Percentiles rank a stretch among this genome's conserved stretches.
Conservation (phyloP, 2,329 filamentous ascomycete genomes). For the Fusarium nelsonii region DNA sequence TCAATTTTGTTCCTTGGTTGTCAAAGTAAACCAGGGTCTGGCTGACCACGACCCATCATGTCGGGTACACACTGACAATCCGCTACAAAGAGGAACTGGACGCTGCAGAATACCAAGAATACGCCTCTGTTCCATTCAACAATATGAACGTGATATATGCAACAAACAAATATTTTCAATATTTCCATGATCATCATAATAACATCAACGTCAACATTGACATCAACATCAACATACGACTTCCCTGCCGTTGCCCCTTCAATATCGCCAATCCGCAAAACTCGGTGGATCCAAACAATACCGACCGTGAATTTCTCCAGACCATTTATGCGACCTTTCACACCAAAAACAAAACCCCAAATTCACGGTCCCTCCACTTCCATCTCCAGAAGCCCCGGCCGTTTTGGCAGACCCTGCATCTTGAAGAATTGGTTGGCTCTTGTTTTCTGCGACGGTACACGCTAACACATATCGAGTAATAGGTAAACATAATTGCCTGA, state of each 20-base stretch:
- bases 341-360: constrained; percentile 32
- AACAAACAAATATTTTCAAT: neutral
- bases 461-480: constrained; percentile 58
- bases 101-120: neutral
- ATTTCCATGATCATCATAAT: neutral
- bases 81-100: neutral
- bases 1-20: neutral
- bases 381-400: constrained; percentile 13
- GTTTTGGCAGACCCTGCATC: constrained; percentile 44
- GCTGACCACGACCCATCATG: neutral
- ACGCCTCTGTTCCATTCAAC: neutral
- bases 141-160: neutral
- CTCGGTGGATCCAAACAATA: constrained; percentile 31
- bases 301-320: constrained; percentile 38
- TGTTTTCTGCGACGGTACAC: constrained; percentile 40
- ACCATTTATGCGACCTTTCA: constrained; percentile 9
- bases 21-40: constrained; percentile 1
- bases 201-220: constrained; percentile 5
- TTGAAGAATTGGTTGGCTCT: constrained; percentile 47
- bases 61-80: neutral
- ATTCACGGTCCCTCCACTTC: constrained; percentile 44
- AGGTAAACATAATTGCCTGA: constrained; percentile 59
- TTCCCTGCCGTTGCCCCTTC: constrained; percentile 38
- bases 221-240: constrained; percentile 2
- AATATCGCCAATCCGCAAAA: constrained; percentile 23